Base-by-base conservation (phyloP, 2,329 filamentous ascomycete genomes). In the Exophiala sideris region DNA sequence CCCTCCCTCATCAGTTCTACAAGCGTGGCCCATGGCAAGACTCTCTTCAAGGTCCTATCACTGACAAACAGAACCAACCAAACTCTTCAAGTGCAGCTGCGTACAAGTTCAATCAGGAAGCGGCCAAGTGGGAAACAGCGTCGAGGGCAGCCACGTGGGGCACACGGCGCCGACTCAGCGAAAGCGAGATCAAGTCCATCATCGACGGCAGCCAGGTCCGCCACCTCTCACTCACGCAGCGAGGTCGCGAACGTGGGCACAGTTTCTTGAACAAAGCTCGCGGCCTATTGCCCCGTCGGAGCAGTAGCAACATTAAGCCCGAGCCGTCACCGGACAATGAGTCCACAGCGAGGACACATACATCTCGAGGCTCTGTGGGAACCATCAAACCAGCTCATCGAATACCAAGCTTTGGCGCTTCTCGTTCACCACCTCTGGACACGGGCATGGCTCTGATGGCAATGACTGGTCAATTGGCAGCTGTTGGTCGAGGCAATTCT, bases 101-200 rank as follows among this genome's bases (percentile, higher is more conserved):
- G 65, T 71, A 75, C 67, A 72, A 74, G 38, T 83, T 76, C 60
- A 66, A 72, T 32, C 68, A 72, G 59, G 73, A 75, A 45, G 76
- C 76, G 3, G 74, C 72, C 41, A 78, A 81, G 49, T 69, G 79
- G 12, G 80, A 83, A 47, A 76, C 74, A 7, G 72, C 76, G 41
- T 83, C 80, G 11, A 73, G 79, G 44, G 72, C 76, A 42, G 80
- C 79, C 14, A 83, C 80, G 8, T 75, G 80, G 65, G 79, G 79
- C 18, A 81, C 79, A 24, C 42, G 63, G 35, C 68, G 70, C 20
- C 70, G 74, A 48, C 66, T 78, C 34, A 74, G 76, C 62, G 77
- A 80, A 50, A 75, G 75, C 12, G 80, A 83, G 54, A 67, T 79
- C 48, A 74, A 74, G 14, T 71, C 65, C 65, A 74, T 69, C 67